phyloP scores from a whole-genome alignment of 2,329 filamentous ascomycete genomes.

The Fusarium camptoceras region DNA sequence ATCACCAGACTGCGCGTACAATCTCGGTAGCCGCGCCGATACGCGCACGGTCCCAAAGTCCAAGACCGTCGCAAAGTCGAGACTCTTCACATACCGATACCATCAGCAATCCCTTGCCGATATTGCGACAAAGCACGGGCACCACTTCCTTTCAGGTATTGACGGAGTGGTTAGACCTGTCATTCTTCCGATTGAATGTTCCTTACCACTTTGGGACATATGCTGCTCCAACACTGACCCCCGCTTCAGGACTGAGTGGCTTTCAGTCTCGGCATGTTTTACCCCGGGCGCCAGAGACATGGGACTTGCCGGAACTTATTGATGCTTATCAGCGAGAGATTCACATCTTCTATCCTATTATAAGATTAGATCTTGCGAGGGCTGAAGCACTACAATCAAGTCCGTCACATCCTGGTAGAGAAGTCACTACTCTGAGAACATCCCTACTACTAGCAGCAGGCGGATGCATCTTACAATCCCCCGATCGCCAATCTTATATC shows the following conservation, averaged over 20 bases:
- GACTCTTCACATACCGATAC: conserved; percentile 14
- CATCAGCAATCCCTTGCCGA: background rate
- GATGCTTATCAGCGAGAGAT: conserved; percentile 10
- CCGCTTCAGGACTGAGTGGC: background rate
- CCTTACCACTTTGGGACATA: conserved; percentile 15
- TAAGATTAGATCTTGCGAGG: background rate
- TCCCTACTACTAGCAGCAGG: background rate
- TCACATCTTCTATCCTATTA: background rate
- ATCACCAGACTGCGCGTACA: background rate
- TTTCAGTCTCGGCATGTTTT: background rate
- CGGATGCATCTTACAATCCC: background rate
- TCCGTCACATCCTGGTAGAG: background rate
- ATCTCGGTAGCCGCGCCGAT: background rate
- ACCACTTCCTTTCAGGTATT: conserved; percentile 3
- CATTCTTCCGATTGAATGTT: conserved; percentile 8
- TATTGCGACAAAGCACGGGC: background rate
- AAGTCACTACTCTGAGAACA: background rate
- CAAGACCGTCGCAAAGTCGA: conserved; percentile 1
- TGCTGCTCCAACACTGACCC: background rate
- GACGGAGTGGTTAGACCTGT: conserved; percentile 7
- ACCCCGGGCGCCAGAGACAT: background rate
- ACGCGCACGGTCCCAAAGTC: background rate
- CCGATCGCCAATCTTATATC: background rate
- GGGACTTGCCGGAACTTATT: background rate
- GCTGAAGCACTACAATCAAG: background rate